These are phyloP conservation scores for Tolypocladium pustulatum DNA, from an alignment of 2,329 filamentous ascomycete genomes.

Conservation along the genomic window DNA sequence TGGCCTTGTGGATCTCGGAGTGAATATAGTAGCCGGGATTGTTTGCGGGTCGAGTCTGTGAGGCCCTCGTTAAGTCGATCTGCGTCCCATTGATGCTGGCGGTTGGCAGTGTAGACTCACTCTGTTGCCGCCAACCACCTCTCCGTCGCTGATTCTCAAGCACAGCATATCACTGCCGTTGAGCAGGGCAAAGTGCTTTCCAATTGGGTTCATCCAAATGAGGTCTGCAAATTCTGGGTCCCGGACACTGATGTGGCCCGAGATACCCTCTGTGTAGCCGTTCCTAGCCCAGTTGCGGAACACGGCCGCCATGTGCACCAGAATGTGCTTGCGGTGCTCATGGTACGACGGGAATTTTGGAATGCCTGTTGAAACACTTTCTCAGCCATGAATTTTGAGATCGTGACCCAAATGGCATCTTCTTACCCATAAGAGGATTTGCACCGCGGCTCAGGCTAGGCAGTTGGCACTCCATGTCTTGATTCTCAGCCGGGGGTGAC, in stretches of 20 bases:
- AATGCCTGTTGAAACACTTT: slow-evolving; percentile 20
- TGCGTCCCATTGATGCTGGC: neutral
- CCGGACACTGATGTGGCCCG: slow-evolving; percentile 53
- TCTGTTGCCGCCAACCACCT: slow-evolving; percentile 51
- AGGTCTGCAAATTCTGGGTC: slow-evolving; percentile 51
- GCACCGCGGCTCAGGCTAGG: slow-evolving; percentile 11
- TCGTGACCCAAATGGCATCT: too few species aligned
- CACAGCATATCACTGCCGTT: slow-evolving; percentile 60
- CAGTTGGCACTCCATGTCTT: slow-evolving; percentile 9
- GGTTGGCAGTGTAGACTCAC: slow-evolving; percentile 7
- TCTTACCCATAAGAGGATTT: slow-evolving; percentile 12
- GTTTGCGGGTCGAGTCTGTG: slow-evolving; percentile 45
- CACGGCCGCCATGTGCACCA: slow-evolving; percentile 54
- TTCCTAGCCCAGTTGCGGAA: slow-evolving; percentile 28
- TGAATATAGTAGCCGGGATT: slow-evolving; percentile 62
- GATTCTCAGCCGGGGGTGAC: neutral
- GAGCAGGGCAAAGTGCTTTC: slow-evolving; percentile 55
- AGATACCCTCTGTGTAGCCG: slow-evolving; percentile 19
- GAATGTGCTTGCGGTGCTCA: slow-evolving; percentile 48
- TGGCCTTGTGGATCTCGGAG: slow-evolving; percentile 54
- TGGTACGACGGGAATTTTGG: slow-evolving; percentile 28
- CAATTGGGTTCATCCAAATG: slow-evolving; percentile 64
- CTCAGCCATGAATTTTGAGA: neutral
- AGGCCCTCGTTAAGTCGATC: neutral
- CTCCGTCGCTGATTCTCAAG: slow-evolving; percentile 45